A percentile compares a stretch with the other conserved stretches of the same genome.
Evolutionary conservation across 2,329 filamentous ascomycete genomes (phyloP).

Genomic region (Colletotrichum cordylinicola): DNA sequence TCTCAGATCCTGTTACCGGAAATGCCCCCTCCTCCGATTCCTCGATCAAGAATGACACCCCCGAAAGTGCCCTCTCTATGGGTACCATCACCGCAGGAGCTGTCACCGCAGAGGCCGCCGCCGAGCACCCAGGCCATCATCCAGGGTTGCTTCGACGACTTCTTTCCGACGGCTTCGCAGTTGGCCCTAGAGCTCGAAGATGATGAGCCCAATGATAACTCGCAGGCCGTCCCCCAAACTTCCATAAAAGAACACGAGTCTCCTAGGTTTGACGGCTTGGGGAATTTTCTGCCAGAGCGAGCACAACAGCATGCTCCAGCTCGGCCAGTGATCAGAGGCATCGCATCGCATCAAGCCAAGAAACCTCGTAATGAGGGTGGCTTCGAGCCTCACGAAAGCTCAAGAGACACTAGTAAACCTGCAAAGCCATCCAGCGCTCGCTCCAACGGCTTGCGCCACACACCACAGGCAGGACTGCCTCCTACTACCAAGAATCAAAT

Average conservation of each 20-base stretch:
- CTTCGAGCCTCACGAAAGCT: not conserved
- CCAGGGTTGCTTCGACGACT: conserved; percentile 53
- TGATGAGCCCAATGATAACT: not conserved
- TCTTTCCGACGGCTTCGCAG: conserved; percentile 63
- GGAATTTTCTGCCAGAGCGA: not conserved
- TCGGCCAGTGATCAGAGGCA: not conserved
- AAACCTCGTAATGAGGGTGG: not conserved
- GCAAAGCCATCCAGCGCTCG: not conserved
- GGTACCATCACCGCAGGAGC: conserved; percentile 12
- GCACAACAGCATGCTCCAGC: not conserved
- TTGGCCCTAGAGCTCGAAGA: conserved; percentile 57
- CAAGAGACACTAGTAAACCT: not conserved
- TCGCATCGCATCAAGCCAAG: not conserved
- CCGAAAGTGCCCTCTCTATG: conserved; percentile 20
- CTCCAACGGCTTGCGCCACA: not conserved
- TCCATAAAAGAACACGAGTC: too few species aligned
- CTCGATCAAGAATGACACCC: not conserved
- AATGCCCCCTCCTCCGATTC: not conserved
- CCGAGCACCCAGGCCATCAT: conserved; percentile 60
- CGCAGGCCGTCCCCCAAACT: not conserved
- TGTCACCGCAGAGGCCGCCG: conserved; percentile 30
- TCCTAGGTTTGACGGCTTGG: not conserved
- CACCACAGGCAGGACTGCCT: not conserved
- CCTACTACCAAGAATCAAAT: not conserved
- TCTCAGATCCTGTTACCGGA: not conserved